Evolutionary conservation across 768 basidiomycete species (phyloP), one percentile per base, ranked within the genome.

Genomic region (Tulasnella sp.): DNA sequence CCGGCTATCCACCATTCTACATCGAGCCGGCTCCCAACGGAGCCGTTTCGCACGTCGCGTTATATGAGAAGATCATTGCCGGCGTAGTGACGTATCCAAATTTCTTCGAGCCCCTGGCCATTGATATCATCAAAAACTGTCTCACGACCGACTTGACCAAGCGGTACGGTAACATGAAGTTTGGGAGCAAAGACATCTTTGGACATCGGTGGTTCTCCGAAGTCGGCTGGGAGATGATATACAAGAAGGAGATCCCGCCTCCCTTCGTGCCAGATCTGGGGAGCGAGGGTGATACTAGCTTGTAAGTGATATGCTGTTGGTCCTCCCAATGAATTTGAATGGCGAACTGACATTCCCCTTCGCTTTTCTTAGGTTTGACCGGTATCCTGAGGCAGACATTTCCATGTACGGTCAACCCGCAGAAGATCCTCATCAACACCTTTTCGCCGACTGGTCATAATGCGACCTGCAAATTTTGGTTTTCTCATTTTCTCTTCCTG

Each of bases 1-100:
- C 88, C 0, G 96, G 96, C 7, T 83, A 87, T 25, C 91, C 93
- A 25, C 96, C 96, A 0, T 98, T 92, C 75, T 93, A 96, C 72
- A 85, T 88, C 69, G 89, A 91, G 68, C 80, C 76, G 49, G 31
- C 30, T 38, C 68, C 74, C 59, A 88, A 91, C 67, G 46, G 44
- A 17, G 44, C 24, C 12, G 12, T 25, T 11, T 12, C 17, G 15
- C 93, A 88, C 21, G 80, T 93, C 66, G 74, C 81, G 45, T 78
- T 97, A 43, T 98, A 99, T 71, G 91, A 96, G 70, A 87, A 87
- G 71, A 97, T 99, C 65, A 77, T 85, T 46, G 73, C 76, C 50
- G 87, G 91, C 34, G 79, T 72, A 64, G 84, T 94, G 68, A 80
- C 79, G 48, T 96, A 90, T 78, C 93, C 94, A 2, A 71, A 77